A percentile compares a stretch with the other conserved stretches of the same genome.
These are phyloP conservation scores for Gymnopus androsaceus DNA, from an alignment of 1,284 basidiomycete genomes.

Conservation along the genomic window DNA sequence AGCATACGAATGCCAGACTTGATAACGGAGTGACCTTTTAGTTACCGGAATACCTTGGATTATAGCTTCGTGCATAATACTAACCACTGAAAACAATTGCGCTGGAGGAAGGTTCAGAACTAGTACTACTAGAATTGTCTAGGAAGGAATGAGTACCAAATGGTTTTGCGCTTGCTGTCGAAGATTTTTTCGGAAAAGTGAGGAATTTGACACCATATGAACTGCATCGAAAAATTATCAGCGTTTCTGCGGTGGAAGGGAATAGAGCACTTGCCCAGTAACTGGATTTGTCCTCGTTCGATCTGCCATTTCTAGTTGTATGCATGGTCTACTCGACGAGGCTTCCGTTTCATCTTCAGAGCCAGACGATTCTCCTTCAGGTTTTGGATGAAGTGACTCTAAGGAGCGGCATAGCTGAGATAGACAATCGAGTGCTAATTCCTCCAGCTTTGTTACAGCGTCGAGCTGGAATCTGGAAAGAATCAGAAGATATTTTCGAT, in stretches of 20 bases:
- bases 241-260: background rate
- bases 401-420: slow-evolving; percentile 17
- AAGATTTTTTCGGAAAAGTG: slow-evolving; percentile 14
- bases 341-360: slow-evolving; percentile 14
- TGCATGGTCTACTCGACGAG: background rate
- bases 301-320: slow-evolving; percentile 14
- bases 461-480: background rate
- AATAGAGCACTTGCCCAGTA: background rate
- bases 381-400: no score
- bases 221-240: background rate
- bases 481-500: background rate
- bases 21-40: slow-evolving; percentile 24
- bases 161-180: slow-evolving; percentile 15
- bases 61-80: slow-evolving; percentile 23
- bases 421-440: slow-evolving; percentile 13
- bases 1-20: slow-evolving; percentile 1
- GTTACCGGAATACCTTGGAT: slow-evolving; percentile 10
- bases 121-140: background rate
- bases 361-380: slow-evolving; percentile 5
- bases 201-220: slow-evolving; percentile 11
- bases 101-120: slow-evolving; percentile 6
- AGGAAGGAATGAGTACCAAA: slow-evolving; percentile 8
- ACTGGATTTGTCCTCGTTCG: slow-evolving; percentile 10
- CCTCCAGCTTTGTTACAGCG: slow-evolving; percentile 5
- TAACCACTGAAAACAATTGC: slow-evolving; percentile 18